Evolutionary conservation across 352 stramenopile species (phyloP).

Genomic region (Phytophthora citricola): DNA sequence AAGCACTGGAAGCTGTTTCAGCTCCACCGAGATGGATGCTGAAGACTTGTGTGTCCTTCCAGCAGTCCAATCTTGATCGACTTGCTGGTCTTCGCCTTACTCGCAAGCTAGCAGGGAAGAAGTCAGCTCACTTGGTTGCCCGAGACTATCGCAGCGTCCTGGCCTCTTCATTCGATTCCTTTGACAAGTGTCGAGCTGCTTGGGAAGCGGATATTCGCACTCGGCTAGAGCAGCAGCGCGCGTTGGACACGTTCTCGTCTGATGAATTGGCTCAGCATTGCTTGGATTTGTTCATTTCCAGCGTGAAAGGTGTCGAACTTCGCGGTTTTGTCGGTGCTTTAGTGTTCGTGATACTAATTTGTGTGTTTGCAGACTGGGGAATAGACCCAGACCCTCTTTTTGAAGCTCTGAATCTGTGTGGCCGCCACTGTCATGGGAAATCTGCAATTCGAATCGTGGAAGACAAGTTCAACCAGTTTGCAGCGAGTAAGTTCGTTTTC

Average conservation of each 20-base stretch:
- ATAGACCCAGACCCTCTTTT: slow-evolving; percentile 72
- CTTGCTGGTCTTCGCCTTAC: slow-evolving; percentile 48
- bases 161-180: slow-evolving; percentile 36
- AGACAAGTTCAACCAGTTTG: slow-evolving; percentile 61
- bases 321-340: background rate
- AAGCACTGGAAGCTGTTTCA: slow-evolving; percentile 17
- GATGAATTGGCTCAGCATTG: slow-evolving; percentile 59
- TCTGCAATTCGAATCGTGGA: slow-evolving; percentile 47
- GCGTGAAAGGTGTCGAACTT: slow-evolving; percentile 54
- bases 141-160: slow-evolving; percentile 52
- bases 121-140: slow-evolving; percentile 57
- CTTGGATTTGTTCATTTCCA: slow-evolving; percentile 57
- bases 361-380: slow-evolving; percentile 57
- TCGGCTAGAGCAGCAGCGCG: slow-evolving; percentile 28
- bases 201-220: slow-evolving; percentile 53
- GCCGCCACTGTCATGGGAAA: slow-evolving; percentile 56
- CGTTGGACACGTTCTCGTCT: slow-evolving; percentile 39
- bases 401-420: slow-evolving; percentile 69
- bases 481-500: slow-evolving; percentile 31
- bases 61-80: slow-evolving; percentile 62
- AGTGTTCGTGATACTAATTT: slow-evolving; percentile 2
- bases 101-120: slow-evolving; percentile 39
- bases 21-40: slow-evolving; percentile 66
- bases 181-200: slow-evolving; percentile 54
- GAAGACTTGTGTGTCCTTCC: slow-evolving; percentile 60